Percentiles rank a stretch among this genome's conserved stretches.
Evolutionary conservation across 495 filamentous ascomycete genomes (phyloP).

Genomic region (Podospora pseudocomata): DNA sequence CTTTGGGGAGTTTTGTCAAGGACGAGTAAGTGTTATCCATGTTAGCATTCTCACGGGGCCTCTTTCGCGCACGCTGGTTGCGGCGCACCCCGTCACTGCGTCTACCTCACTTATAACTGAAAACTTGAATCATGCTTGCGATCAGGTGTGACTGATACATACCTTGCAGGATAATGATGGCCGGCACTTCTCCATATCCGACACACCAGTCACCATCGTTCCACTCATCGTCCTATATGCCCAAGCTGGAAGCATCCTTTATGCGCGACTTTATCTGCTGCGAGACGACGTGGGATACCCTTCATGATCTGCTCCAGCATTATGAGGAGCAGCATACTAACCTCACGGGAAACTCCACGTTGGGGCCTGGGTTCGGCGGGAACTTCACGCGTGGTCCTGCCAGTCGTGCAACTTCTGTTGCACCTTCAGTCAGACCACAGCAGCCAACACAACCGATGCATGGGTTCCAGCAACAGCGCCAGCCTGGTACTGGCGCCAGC

Average conservation of each 20-base stretch:
- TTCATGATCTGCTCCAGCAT: slow-evolving; percentile 93
- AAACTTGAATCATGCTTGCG: background rate
- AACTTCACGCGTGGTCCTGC: slow-evolving; percentile 21
- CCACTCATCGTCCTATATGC: slow-evolving; percentile 95
- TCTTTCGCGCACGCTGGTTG: background rate
- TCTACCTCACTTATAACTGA: background rate
- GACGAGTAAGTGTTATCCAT: slow-evolving; percentile 77
- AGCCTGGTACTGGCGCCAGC: slow-evolving; percentile 26
- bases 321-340: slow-evolving; percentile 88
- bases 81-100: slow-evolving; percentile 17
- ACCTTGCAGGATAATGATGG: slow-evolving; percentile 79
- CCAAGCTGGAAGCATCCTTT: slow-evolving; percentile 95
- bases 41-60: no score
- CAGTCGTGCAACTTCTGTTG: slow-evolving; percentile 27
- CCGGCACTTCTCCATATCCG: slow-evolving; percentile 84
- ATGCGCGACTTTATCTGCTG: slow-evolving; percentile 96
- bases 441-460: slow-evolving; percentile 31
- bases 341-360: slow-evolving; percentile 17
- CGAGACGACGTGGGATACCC: slow-evolving; percentile 75
- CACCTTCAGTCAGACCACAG: slow-evolving; percentile 24
- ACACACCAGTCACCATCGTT: slow-evolving; percentile 87
- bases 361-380: slow-evolving; percentile 26
- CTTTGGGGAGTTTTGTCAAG: slow-evolving; percentile 92
- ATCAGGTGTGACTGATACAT: slow-evolving; percentile 27
- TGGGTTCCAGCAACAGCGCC: slow-evolving; percentile 38